These are phyloP conservation scores for Penicillium aurantiogriseum DNA, from an alignment of 2,329 filamentous ascomycete genomes.

Conservation along the genomic window DNA sequence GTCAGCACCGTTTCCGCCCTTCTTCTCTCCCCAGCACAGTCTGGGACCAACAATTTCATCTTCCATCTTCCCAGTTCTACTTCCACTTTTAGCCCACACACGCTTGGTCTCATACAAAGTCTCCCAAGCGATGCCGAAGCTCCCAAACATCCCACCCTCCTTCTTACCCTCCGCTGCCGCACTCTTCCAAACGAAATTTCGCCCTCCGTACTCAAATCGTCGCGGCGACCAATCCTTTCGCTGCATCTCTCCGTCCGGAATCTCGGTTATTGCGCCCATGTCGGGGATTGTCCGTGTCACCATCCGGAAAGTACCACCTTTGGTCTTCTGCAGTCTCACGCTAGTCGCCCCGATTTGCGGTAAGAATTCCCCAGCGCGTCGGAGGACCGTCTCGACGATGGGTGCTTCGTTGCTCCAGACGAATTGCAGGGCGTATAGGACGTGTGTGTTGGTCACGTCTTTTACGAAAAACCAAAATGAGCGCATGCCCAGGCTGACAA, in stretches of 20 bases:
- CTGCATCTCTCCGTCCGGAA: conserved; percentile 13
- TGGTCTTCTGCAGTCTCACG: conserved; percentile 12
- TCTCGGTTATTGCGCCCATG: conserved; percentile 12
- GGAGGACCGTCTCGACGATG: conserved; percentile 16
- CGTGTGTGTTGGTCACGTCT: conserved; percentile 17
- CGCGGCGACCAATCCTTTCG: conserved; percentile 18
- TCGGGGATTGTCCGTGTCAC: conserved; percentile 13
- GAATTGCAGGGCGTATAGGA: conserved; percentile 17
- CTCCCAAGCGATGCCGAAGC: conserved; percentile 14
- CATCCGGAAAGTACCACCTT: conserved; percentile 16
- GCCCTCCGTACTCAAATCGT: conserved; percentile 17
- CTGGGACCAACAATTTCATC: conserved; percentile 16
- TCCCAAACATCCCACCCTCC: conserved; percentile 11
- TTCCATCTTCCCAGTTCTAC: conserved; percentile 15
- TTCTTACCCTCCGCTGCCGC: conserved; percentile 9
- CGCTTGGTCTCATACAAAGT: conserved; percentile 19
- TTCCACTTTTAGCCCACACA: conserved; percentile 18
- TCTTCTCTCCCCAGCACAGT: conserved; percentile 20
- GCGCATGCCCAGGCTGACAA: conserved; percentile 12
- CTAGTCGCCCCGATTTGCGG: conserved; percentile 16
- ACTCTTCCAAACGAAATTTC: conserved; percentile 20
- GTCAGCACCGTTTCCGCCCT: conserved; percentile 10
- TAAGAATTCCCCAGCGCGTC: conserved; percentile 18
- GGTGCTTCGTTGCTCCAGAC: conserved; percentile 17
- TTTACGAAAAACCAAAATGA: conserved; percentile 21